A percentile compares a stretch with the other conserved stretches of the same genome.
These are phyloP conservation scores for Scutellaria baicalensis DNA, from an alignment of 257 asterid genomes.

Conservation along the genomic window DNA sequence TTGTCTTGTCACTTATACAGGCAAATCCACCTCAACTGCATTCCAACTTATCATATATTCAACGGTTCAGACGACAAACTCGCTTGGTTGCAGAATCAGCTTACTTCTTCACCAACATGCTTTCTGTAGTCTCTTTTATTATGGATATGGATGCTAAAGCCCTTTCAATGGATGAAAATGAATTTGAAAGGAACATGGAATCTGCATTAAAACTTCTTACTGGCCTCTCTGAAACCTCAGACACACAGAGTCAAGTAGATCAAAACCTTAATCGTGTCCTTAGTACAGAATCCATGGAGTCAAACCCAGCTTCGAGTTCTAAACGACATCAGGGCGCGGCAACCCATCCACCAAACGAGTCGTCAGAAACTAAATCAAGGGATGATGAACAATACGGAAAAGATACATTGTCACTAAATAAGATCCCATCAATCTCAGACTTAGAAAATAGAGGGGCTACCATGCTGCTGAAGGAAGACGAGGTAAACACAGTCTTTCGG, in stretches of 20 bases:
- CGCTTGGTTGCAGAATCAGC: conserved; percentile 86
- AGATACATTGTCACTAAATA: conserved; percentile 33
- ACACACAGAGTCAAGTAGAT: conserved; percentile 31
- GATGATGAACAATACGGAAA: conserved; percentile 34
- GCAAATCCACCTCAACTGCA: conserved; percentile 96
- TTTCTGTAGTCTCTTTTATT: conserved; percentile 80
- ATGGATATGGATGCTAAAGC: conserved; percentile 57
- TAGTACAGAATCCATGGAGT: conserved; percentile 25
- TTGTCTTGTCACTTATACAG: conserved; percentile 36
- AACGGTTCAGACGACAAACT: conserved; percentile 78
- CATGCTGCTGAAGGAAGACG: conserved; percentile 59
- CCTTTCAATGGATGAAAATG: conserved; percentile 82
- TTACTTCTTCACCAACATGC: conserved; percentile 91
- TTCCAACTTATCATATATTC: conserved; percentile 77
- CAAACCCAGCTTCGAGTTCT: conserved; percentile 22
- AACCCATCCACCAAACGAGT: conserved; percentile 23
- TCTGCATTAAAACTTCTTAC: conserved; percentile 63
- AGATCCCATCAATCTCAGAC: conserved; percentile 66
- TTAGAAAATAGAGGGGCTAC: conserved; percentile 75
- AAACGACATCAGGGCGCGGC: conserved; percentile 26
- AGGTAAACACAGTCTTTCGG: conserved; percentile 37
- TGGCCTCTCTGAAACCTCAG: conserved; percentile 57
- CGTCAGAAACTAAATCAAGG: conserved; percentile 40
- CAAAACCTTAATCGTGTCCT: conserved; percentile 26
- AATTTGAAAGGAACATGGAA: conserved; percentile 75